These are phyloP conservation scores for Medicago lupulina DNA, from an alignment of 306 rosid genomes.

Conservation along the genomic window DNA sequence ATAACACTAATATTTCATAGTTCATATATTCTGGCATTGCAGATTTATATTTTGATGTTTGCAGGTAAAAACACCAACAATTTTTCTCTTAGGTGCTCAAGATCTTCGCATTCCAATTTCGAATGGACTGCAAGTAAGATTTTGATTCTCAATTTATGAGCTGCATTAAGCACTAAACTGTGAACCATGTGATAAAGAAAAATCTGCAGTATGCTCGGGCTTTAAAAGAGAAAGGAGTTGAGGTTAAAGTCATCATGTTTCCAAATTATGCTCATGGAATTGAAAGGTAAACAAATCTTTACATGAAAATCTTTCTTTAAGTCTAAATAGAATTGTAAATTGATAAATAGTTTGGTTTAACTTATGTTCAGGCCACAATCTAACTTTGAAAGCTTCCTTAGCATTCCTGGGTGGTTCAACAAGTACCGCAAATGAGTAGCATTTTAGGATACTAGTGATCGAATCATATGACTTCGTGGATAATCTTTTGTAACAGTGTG, in stretches of 20 bases:
- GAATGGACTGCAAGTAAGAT: constrained; percentile 56
- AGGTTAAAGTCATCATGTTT: constrained; percentile 70
- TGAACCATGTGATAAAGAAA: constrained; percentile 1
- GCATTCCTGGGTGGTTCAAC: constrained; percentile 86
- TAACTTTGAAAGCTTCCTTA: constrained; percentile 85
- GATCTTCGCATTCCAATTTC: constrained; percentile 84
- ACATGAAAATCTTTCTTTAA: constrained; percentile 11
- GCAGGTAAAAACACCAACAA: constrained; percentile 90
- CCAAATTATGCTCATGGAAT: constrained; percentile 78
- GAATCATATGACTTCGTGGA: constrained; percentile 18
- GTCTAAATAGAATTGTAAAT: not conserved
- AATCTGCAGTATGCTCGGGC: constrained; percentile 81
- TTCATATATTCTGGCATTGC: constrained; percentile 27
- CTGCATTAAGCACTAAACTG: constrained; percentile 31
- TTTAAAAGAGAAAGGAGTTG: constrained; percentile 77
- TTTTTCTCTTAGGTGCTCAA: constrained; percentile 87
- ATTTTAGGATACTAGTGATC: not conserved
- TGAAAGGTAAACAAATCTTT: constrained; percentile 63
- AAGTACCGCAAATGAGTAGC: constrained; percentile 66
- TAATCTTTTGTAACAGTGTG: not conserved
- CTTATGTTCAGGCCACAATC: constrained; percentile 77
- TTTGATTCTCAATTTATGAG: constrained; percentile 21
- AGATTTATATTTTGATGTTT: constrained; percentile 37
- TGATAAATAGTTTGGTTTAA: constrained; percentile 33
- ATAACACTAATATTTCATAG: constrained; percentile 10